Evolutionary conservation across 2,329 filamentous ascomycete genomes (phyloP), one percentile per base, ranked within the genome.

Genomic region (Leptographium galeiforme): DNA sequence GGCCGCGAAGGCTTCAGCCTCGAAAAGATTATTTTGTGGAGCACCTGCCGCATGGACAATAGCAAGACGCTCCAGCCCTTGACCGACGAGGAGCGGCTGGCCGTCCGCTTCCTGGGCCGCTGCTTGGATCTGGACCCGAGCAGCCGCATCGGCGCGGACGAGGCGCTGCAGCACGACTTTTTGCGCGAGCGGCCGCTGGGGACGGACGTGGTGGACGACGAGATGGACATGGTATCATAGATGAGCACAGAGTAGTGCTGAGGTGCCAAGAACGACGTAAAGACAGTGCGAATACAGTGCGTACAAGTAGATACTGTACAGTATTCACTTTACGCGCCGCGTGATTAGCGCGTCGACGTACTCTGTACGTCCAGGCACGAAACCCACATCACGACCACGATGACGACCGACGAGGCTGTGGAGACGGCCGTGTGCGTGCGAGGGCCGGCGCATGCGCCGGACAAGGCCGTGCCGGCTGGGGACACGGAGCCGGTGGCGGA

Each of bases 21-120:
- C 61, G 89, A 95, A 68, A 93, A 95, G 70, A 93, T 98, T 60
- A 84, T 98, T 58, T 75, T 95, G 49, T 98, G 93, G 93, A 93
- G 89, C 63, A 95, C 89, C 32, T 87, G 86, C 56, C 81, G 89
- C 50, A 73, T 71, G 49, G 77, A 69, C 10, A 68, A 70, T 51
- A 70, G 72, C 6, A 73, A 73, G 52, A 58, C 57, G 39, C 40
- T 57, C 12, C 50, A 56, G 53, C 70, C 72, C 2, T 66, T 93
- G 41, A 77, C 73, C 0, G 68, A 73, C 0, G 84, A 89, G 30
- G 88, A 93, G 70, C 80, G 78, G 61, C 72, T 85, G 56, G 87
- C 87, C 0, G 74, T 91, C 0, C 73, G 78, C 44, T 93, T 94
- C 62, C 67, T 94, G 56, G 74, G 79, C 50, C 70, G 77, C 18